A percentile compares a stretch with the other conserved stretches of the same genome.
phyloP scores from a whole-genome alignment of 1,139 yeast genomes.

The Hansenula lynferdii region DNA sequence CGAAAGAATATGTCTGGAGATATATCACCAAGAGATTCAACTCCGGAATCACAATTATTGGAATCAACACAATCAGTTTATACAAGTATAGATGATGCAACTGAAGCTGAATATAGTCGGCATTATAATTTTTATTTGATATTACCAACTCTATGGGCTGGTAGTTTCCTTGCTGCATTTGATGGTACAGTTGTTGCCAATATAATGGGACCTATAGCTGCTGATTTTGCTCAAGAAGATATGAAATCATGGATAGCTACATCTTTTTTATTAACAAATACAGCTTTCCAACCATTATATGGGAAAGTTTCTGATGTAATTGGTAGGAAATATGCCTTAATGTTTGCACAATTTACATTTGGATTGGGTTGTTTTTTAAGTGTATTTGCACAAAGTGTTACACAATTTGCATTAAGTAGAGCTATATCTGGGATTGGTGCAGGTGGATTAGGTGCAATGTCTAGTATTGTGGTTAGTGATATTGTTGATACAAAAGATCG shows the following conservation, averaged over 20 bases:
- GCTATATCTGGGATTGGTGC: slow-evolving; percentile 46
- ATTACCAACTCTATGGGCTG: slow-evolving; percentile 33
- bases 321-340: slow-evolving; percentile 38
- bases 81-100: slow-evolving; percentile 6
- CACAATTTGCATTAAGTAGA: slow-evolving; percentile 37
- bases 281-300: slow-evolving; percentile 68
- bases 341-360: slow-evolving; percentile 40
- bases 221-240: slow-evolving; percentile 53
- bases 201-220: slow-evolving; percentile 57
- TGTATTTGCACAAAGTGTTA: slow-evolving; percentile 33
- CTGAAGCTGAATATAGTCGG: neutral
- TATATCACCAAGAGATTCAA: no score
- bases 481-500: slow-evolving; percentile 25
- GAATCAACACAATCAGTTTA: neutral
- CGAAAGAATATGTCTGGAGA: no score
- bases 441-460: slow-evolving; percentile 43
- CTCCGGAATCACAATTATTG: neutral
- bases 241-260: slow-evolving; percentile 64
- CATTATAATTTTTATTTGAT: neutral
- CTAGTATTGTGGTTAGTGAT: slow-evolving; percentile 42
- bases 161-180: slow-evolving; percentile 52
- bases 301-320: slow-evolving; percentile 51
- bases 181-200: slow-evolving; percentile 68
- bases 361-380: slow-evolving; percentile 36
- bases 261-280: slow-evolving; percentile 53